phyloP scores from a whole-genome alignment of 805 yeast genomes.

The Clavispora phyllophila region DNA sequence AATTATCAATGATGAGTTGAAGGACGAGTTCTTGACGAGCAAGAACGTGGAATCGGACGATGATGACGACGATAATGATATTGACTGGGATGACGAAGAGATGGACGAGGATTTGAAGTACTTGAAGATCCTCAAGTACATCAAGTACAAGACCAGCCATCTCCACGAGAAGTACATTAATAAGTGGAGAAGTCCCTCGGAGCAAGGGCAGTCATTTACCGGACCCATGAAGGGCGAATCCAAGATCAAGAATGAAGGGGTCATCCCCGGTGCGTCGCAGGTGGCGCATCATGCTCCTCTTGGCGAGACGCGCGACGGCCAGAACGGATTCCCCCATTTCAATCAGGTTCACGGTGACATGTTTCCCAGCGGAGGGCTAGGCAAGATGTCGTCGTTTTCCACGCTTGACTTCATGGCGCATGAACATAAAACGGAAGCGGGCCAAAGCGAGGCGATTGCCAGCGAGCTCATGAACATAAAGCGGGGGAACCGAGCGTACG shows the following conservation, averaged over 20 bases:
- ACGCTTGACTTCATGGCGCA: conserved; percentile 9
- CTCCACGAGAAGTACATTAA: background rate
- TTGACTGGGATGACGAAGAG: conserved; percentile 45
- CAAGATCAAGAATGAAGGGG: background rate
- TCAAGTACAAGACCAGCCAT: conserved; percentile 30
- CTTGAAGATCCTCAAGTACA: conserved; percentile 36
- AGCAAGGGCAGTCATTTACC: background rate
- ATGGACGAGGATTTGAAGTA: conserved; percentile 44
- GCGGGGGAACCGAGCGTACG: conserved; percentile 1
- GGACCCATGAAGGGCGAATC: background rate
- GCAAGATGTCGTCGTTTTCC: background rate
- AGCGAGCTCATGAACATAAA: conserved; percentile 9
- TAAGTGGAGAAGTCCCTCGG: background rate
- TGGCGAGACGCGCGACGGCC: background rate
- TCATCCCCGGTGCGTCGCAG: background rate
- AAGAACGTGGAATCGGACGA: conserved; percentile 23
- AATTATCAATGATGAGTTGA: conserved; percentile 35
- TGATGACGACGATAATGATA: conserved; percentile 26
- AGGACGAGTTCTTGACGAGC: conserved; percentile 32
- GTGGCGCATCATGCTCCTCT: background rate
- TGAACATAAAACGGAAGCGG: background rate
- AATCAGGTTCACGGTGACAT: background rate
- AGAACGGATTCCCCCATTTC: background rate
- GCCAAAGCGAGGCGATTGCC: conserved; percentile 4
- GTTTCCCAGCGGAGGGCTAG: background rate